These are phyloP conservation scores for Wallacemonas sp. DNA, from an alignment of 208 protist genomes.

Conservation along the genomic window DNA sequence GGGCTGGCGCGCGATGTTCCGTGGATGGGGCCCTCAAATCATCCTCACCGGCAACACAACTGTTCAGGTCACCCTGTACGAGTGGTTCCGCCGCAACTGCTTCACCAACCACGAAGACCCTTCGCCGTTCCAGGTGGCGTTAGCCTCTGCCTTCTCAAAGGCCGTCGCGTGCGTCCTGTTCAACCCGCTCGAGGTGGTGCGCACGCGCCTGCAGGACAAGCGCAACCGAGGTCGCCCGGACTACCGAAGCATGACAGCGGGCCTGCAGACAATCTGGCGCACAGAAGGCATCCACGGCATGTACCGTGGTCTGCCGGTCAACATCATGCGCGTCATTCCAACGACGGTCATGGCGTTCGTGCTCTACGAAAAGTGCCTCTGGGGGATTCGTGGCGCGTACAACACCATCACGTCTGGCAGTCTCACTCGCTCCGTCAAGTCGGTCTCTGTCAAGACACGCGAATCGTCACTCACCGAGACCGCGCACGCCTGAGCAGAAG, in stretches of 20 bases:
- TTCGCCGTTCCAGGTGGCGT: conserved; percentile 52
- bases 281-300: conserved; percentile 68
- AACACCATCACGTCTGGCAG: conserved; percentile 18
- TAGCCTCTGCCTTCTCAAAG: conserved; percentile 73
- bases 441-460: conserved; percentile 11
- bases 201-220: conserved; percentile 77
- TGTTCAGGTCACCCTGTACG: conserved; percentile 84
- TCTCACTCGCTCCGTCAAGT: conserved; percentile 1
- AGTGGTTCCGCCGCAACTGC: conserved; percentile 64
- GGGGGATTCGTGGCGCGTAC: conserved; percentile 35
- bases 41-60: conserved; percentile 75
- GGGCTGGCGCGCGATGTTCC: conserved; percentile 66
- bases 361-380: conserved; percentile 79
- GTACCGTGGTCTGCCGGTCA: conserved; percentile 81
- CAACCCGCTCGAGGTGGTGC: conserved; percentile 86
- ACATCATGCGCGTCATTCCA: conserved; percentile 78
- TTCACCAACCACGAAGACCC: conserved; percentile 68
- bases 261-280: conserved; percentile 69
- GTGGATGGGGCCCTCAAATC: conserved; percentile 75
- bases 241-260: conserved; percentile 62
- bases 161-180: conserved; percentile 63
- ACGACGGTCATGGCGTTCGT: conserved; percentile 80
- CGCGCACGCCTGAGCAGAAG: not conserved
- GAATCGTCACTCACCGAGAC: too few relatives aligned
- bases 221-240: conserved; percentile 42